These are phyloP conservation scores for Ceratocystis variospora DNA, from an alignment of 2,329 filamentous ascomycete species.

Conservation along the genomic window DNA sequence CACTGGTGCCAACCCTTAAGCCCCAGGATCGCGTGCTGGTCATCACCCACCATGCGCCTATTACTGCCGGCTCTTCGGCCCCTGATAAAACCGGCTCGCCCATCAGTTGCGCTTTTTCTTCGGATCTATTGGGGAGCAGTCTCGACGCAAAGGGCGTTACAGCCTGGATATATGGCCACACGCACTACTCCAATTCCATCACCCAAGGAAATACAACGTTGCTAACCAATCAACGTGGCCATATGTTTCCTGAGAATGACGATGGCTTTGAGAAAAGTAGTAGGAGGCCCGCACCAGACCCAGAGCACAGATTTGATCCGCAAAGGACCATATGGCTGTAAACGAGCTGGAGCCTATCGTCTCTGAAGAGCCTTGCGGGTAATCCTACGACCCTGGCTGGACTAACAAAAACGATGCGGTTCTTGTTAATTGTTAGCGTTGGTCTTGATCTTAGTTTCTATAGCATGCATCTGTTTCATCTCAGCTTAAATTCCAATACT, in stretches of 20 bases:
- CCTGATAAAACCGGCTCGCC: constrained; percentile 36
- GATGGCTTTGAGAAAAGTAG: constrained; percentile 2
- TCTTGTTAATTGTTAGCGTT: too few species aligned
- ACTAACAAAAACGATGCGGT: too few species aligned
- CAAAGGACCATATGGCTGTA: constrained; percentile 10
- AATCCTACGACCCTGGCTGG: background rate
- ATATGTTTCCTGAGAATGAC: constrained; percentile 24
- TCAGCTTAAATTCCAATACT: background rate
- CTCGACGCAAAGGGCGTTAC: constrained; percentile 22
- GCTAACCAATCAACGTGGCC: constrained; percentile 35
- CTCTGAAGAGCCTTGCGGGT: background rate
- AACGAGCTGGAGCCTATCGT: background rate
- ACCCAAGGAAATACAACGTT: constrained; percentile 26
- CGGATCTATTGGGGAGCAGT: constrained; percentile 29
- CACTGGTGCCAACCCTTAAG: constrained; percentile 10
- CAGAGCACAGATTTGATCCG: constrained; percentile 9
- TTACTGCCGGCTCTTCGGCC: constrained; percentile 33
- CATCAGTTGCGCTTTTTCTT: constrained; percentile 39
- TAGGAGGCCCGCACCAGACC: background rate
- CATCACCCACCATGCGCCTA: constrained; percentile 45
- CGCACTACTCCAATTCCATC: constrained; percentile 32
- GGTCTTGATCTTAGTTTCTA: background rate
- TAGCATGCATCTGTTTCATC: background rate
- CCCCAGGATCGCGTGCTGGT: constrained; percentile 29
- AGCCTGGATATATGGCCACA: constrained; percentile 37